Percentiles rank a stretch among this genome's conserved stretches.
Evolutionary conservation across 2,329 filamentous ascomycete genomes (phyloP).

Genomic region (Apiospora sp.): DNA sequence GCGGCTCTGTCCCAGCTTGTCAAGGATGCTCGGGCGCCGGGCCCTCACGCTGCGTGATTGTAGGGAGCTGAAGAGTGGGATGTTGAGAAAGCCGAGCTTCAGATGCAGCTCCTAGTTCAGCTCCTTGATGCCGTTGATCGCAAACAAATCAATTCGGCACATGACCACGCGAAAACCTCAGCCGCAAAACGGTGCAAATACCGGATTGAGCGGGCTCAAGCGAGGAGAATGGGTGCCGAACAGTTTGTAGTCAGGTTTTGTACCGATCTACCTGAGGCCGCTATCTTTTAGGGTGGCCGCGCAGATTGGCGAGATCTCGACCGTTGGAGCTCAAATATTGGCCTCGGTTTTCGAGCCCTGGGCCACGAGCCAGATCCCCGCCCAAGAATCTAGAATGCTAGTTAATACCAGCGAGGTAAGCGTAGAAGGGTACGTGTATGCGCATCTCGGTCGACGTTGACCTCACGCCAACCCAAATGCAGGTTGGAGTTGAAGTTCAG

Average conservation of each 20-base stretch:
- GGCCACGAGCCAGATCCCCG: neutral
- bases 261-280: neutral
- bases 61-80: neutral
- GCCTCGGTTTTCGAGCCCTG: neutral
- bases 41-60: neutral
- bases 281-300: neutral
- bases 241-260: neutral
- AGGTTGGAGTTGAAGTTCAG: conserved; percentile 4
- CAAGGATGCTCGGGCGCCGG: neutral
- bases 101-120: neutral
- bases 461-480: neutral
- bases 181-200: neutral
- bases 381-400: neutral
- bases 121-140: neutral
- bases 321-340: neutral
- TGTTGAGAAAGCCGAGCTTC: neutral
- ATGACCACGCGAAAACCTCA: neutral
- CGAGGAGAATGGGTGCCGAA: neutral
- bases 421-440: too few species aligned
- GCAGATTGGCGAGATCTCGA: neutral
- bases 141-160: conserved; percentile 14
- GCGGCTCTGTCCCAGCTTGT: neutral
- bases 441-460: too few species aligned
- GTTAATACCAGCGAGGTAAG: neutral
- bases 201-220: neutral